These are phyloP conservation scores for Lophium mytilinum DNA, from an alignment of 495 filamentous ascomycete genomes.

Conservation along the genomic window DNA sequence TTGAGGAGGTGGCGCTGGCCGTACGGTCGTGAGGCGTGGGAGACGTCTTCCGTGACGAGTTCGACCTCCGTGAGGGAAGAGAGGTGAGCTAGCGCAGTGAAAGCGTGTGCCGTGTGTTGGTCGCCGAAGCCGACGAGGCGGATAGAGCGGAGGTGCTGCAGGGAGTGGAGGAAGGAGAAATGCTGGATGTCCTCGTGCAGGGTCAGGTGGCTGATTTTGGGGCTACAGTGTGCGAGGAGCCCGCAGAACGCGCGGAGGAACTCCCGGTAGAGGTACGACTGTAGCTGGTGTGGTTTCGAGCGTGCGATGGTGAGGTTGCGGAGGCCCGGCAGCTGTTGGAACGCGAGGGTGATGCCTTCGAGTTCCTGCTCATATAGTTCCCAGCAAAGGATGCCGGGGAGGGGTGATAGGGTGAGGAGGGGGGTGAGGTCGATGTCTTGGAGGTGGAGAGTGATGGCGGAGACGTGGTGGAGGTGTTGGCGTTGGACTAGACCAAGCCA, in stretches of 20 bases:
- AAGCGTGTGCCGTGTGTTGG: not conserved
- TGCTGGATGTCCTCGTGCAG: not conserved
- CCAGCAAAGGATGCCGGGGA: slow-evolving; percentile 5
- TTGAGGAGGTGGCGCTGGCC: too few species aligned
- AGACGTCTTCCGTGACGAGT: not conserved
- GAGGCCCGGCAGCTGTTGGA: slow-evolving; percentile 4
- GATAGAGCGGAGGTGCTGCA: not conserved
- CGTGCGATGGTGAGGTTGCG: slow-evolving; percentile 6
- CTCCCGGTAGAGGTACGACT: not conserved
- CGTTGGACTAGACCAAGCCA: slow-evolving; percentile 12
- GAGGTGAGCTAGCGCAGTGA: not conserved
- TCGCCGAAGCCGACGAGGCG: not conserved
- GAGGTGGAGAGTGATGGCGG: slow-evolving; percentile 11
- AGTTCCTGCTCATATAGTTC: slow-evolving; percentile 14
- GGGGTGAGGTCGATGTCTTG: slow-evolving; percentile 20
- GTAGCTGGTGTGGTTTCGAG: not conserved
- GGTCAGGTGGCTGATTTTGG: not conserved
- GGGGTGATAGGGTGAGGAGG: not conserved
- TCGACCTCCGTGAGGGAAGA: not conserved
- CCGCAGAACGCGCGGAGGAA: not conserved
- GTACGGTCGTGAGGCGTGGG: too few species aligned
- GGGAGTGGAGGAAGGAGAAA: not conserved
- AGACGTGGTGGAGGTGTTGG: slow-evolving; percentile 7
- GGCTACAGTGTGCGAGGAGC: not conserved
- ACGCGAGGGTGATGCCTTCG: not conserved